Base-by-base conservation (phyloP, 2,329 filamentous ascomycete genomes). In the Trichocomaceae sp. region DNA sequence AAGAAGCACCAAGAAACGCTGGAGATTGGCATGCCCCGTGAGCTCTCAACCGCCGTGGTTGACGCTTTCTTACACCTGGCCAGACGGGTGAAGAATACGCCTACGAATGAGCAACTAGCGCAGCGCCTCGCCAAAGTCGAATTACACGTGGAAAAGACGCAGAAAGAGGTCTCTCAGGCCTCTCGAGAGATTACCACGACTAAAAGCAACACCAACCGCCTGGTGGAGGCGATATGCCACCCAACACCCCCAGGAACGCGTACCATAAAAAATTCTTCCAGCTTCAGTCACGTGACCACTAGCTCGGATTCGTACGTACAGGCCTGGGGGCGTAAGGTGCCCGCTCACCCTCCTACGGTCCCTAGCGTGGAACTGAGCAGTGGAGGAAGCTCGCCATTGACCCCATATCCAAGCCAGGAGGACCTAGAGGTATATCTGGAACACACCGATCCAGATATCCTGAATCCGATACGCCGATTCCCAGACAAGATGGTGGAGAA, bases 351-450 rank as follows among this genome's bases (percentile, higher is more conserved):
- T 4, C 37, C 35, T 2, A 41, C 31, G 1, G 44, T 47, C 5
- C 44, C 23, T 0, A 53, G 44, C 12, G 23, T n/a, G 3, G 15
- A 22, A 2, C 10, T 52, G 1, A 52, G 39, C 15, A n/a, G 10
- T 1, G 9, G 7, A 1, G n/a, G n/a, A n/a, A 52, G 50, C 50
- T 5, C 26, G 0, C 45, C 20, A 7, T 10, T 13, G 13, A 48
- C 33, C 9, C 51, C 44, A 2, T 41, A 22, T n/a, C 45, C 44
- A 1, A 6, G 7, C 17, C n/a, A 42, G 51, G 44, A 53, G 2
- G 50, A 52, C 20, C 50, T 52, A 6, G 42, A 52, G 50, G 8
- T 52, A 31, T 52, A 46, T 12, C 51, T 53, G 4, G 45, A 53
- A n/a, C 33, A 15, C 12, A 53, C 51, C 1, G 22, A 53, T 15